Percentiles rank a stretch among this genome's conserved stretches.
phyloP scores from a whole-genome alignment of 2,329 filamentous ascomycete species.

The Thielaviopsis cerberus region DNA sequence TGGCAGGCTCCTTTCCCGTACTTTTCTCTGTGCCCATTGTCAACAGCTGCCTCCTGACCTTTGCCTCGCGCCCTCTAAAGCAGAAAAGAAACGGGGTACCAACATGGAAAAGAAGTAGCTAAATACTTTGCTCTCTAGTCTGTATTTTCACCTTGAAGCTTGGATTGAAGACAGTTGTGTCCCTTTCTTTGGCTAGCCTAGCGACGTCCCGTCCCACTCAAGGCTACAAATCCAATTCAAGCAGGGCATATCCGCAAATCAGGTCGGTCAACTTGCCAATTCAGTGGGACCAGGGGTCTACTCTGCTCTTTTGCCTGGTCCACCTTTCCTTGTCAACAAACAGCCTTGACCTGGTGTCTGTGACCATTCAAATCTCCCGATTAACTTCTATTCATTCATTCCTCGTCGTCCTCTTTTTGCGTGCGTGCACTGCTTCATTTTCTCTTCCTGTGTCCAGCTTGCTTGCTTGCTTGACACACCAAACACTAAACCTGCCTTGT shows the following conservation, averaged over 20 bases:
- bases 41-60: not conserved
- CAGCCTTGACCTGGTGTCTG: not conserved
- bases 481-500: not conserved
- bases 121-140: not conserved
- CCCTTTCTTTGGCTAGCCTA: no score
- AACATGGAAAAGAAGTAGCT: no score
- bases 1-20: not conserved
- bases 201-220: no score
- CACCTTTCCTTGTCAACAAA: not conserved
- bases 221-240: no score
- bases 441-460: not conserved
- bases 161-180: no score
- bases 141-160: not conserved
- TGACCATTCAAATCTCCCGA: conserved; percentile 6
- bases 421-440: not conserved
- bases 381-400: conserved; percentile 3
- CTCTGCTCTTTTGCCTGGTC: not conserved
- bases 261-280: not conserved
- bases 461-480: not conserved
- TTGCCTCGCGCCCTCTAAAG: not conserved
- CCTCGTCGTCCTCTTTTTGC: not conserved
- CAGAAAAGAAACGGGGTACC: not conserved
- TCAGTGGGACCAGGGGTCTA: not conserved
- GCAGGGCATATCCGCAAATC: no score
- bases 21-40: not conserved